These are phyloP conservation scores for Zanthoxylum bungeanum DNA, from an alignment of 345 rosid genomes.

Conservation along the genomic window DNA sequence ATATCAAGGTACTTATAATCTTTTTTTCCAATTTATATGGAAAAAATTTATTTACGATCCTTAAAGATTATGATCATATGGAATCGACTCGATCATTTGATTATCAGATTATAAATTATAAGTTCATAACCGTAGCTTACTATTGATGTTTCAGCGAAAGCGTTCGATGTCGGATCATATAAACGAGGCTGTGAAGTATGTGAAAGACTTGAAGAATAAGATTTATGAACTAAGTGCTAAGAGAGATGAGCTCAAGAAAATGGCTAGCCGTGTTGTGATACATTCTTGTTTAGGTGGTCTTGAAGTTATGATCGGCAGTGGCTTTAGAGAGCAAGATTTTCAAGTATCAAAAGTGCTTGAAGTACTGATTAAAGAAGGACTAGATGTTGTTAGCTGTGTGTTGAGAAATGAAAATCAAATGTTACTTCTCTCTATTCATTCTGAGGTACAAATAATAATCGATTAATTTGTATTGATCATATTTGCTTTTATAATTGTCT, in stretches of 20 bases:
- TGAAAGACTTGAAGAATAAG: slow-evolving; percentile 44
- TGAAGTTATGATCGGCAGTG: slow-evolving; percentile 43
- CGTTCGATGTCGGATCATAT: slow-evolving; percentile 79
- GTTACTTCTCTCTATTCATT: slow-evolving; percentile 43
- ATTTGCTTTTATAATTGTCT: too few species aligned
- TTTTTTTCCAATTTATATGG: background rate
- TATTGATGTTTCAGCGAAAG: slow-evolving; percentile 57
- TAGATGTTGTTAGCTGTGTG: slow-evolving; percentile 44
- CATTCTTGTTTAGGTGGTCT: slow-evolving; percentile 37
- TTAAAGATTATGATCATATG: too few species aligned
- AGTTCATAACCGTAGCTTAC: too few species aligned
- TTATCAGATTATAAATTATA: too few species aligned
- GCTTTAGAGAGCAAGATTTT: slow-evolving; percentile 24
- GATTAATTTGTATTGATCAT: background rate
- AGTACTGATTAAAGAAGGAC: slow-evolving; percentile 43
- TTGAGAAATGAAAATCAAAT: slow-evolving; percentile 45
- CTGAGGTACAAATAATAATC: slow-evolving; percentile 44
- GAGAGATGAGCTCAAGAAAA: slow-evolving; percentile 41
- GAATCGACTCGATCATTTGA: too few species aligned
- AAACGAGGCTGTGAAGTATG: slow-evolving; percentile 62
- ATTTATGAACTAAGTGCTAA: slow-evolving; percentile 36
- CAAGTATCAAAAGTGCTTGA: slow-evolving; percentile 48
- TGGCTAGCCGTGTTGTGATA: slow-evolving; percentile 28
- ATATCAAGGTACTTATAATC: slow-evolving; percentile 43
- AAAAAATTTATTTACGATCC: too few species aligned